Evolutionary conservation across 169 alveolate species (phyloP).

Genomic region (Toxoplasma gondii): DNA sequence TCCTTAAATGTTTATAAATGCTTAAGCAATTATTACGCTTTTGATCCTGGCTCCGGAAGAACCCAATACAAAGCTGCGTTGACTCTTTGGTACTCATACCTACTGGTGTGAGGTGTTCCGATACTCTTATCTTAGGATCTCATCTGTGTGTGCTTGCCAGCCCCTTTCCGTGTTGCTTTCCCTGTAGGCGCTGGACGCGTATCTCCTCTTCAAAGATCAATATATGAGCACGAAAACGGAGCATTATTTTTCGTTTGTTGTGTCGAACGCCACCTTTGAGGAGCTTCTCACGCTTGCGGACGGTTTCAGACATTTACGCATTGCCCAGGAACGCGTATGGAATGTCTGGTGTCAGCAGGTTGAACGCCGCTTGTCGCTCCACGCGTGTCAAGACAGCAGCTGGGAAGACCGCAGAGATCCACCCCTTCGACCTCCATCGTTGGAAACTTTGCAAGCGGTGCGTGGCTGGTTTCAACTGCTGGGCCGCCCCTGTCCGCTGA

Average conservation of each 20-base stretch:
- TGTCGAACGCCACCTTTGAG: neutral
- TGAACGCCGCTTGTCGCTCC: neutral
- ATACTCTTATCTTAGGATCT: neutral
- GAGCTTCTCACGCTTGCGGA: constrained; percentile 13
- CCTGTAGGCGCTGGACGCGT: constrained; percentile 27
- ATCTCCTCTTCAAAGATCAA: neutral
- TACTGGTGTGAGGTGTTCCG: too few relatives aligned
- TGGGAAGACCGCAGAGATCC: neutral
- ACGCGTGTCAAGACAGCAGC: neutral
- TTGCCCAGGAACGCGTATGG: constrained; percentile 33
- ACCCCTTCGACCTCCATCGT: neutral
- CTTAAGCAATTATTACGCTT: too few relatives aligned
- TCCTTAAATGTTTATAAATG: too few relatives aligned
- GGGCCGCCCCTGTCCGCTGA: neutral
- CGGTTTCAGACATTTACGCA: neutral
- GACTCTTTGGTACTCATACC: too few relatives aligned
- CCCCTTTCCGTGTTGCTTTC: neutral
- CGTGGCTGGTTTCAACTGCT: neutral
- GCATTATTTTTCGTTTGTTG: neutral
- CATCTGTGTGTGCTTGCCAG: neutral
- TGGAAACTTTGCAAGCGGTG: neutral
- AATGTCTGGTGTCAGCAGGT: constrained; percentile 9
- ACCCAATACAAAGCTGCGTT: too few relatives aligned
- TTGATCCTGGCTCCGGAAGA: too few relatives aligned
- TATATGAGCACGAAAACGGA: constrained; percentile 33